Evolutionary conservation across 169 alveolate genomes (phyloP).

Genomic region (Cryptosporidium andersoni): DNA sequence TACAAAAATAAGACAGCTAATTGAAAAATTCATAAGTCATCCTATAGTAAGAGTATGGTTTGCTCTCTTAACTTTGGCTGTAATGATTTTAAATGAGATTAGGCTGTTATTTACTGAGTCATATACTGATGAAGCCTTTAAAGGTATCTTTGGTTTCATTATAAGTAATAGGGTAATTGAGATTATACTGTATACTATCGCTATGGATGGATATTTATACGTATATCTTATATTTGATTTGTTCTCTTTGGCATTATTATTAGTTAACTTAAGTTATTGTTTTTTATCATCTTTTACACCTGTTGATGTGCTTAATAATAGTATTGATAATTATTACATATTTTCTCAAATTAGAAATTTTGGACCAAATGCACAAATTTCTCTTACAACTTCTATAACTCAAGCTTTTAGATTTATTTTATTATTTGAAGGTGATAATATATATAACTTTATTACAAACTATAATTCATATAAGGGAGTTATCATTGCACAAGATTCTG

Average conservation of each 20-base stretch:
- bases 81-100: conserved; percentile 51
- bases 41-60: neutral
- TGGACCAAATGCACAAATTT: conserved; percentile 25
- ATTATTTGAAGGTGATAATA: conserved; percentile 10
- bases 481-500: neutral
- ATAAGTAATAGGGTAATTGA: conserved; percentile 21
- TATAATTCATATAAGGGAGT: neutral
- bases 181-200: neutral
- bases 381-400: conserved; percentile 3
- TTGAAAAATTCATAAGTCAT: neutral
- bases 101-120: conserved; percentile 52
- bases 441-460: conserved; percentile 6
- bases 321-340: conserved; percentile 9
- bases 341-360: conserved; percentile 46
- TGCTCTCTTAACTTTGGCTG: conserved; percentile 19
- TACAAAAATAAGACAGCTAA: neutral
- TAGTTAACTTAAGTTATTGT: neutral
- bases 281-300: conserved; percentile 7
- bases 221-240: neutral
- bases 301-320: neutral
- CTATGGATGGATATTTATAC: conserved; percentile 1
- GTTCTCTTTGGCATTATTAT: neutral
- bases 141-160: conserved; percentile 14
- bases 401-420: conserved; percentile 50
- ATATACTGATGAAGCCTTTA: conserved; percentile 8